Evolutionary conservation across 2,329 filamentous ascomycete species (phyloP).

Genomic region (Fusarium redolens): DNA sequence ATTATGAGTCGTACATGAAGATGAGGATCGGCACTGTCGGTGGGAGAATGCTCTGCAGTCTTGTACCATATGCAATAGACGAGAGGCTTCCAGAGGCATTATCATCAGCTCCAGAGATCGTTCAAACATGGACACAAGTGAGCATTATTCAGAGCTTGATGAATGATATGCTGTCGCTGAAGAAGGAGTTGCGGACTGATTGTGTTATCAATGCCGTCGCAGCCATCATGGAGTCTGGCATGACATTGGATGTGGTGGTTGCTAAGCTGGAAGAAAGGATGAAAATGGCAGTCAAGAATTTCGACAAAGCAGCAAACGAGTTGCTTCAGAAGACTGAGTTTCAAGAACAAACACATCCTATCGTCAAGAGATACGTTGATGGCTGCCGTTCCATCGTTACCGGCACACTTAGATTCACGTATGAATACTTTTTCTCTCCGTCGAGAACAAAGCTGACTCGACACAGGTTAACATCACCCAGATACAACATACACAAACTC

Average conservation of each 20-base stretch:
- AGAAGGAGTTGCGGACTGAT: constrained; percentile 46
- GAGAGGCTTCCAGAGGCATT: constrained; percentile 20
- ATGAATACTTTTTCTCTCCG: constrained; percentile 9
- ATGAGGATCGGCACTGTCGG: constrained; percentile 46
- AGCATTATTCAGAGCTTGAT: constrained; percentile 41
- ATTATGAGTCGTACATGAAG: constrained; percentile 45
- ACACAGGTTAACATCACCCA: constrained; percentile 47
- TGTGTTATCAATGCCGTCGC: constrained; percentile 48
- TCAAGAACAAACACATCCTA: constrained; percentile 17
- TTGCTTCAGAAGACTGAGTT: constrained; percentile 14
- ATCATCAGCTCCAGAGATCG: constrained; percentile 5
- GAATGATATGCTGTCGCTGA: constrained; percentile 50
- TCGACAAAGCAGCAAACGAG: constrained; percentile 39
- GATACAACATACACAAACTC: constrained; percentile 48
- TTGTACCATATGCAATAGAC: constrained; percentile 43
- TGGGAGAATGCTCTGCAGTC: constrained; percentile 41
- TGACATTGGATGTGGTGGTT: constrained; percentile 40
- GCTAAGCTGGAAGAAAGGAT: constrained; percentile 39
- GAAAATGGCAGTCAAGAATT: constrained; percentile 33
- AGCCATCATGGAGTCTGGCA: constrained; percentile 39
- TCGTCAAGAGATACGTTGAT: constrained; percentile 44
- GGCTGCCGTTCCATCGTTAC: constrained; percentile 47
- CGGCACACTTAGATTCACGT: constrained; percentile 51
- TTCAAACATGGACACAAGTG: constrained; percentile 41
- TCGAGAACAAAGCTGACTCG: not conserved